Evolutionary conservation across 2,329 filamentous ascomycete species (phyloP).

Genomic region (Fonsecaea monophora): DNA sequence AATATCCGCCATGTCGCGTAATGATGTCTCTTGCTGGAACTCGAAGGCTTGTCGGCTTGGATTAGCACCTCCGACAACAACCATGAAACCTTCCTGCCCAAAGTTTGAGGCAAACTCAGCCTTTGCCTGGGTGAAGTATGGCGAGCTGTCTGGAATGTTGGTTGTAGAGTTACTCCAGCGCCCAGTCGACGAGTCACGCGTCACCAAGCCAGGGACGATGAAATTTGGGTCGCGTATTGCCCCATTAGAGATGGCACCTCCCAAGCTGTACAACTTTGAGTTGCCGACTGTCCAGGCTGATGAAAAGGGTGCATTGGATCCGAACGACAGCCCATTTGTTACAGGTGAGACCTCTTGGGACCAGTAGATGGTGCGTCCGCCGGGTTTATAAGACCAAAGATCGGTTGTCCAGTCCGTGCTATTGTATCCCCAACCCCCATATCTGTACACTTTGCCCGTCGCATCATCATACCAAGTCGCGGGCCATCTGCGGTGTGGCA

Average conservation of each 20-base stretch:
- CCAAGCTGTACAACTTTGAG: constrained; percentile 2
- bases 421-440: constrained; percentile 6
- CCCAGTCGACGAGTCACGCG: background rate
- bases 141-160: background rate
- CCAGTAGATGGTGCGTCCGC: background rate
- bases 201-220: background rate
- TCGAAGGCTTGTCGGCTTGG: background rate
- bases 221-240: background rate
- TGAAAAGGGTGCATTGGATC: background rate
- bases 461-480: background rate
- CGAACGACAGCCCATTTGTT: background rate
- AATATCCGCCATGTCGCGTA: constrained; percentile 1
- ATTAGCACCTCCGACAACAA: background rate
- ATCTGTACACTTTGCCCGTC: background rate
- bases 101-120: constrained; percentile 2
- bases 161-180: background rate
- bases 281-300: constrained; percentile 1
- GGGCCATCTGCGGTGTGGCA: background rate
- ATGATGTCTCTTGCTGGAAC: constrained; percentile 2
- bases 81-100: background rate
- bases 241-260: background rate
- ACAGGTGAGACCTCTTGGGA: background rate
- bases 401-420: constrained; percentile 3
- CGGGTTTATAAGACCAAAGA: background rate
- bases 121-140: background rate